Evolutionary conservation across 2,329 filamentous ascomycete species (phyloP).

Genomic region (Ophiobolus disseminans): DNA sequence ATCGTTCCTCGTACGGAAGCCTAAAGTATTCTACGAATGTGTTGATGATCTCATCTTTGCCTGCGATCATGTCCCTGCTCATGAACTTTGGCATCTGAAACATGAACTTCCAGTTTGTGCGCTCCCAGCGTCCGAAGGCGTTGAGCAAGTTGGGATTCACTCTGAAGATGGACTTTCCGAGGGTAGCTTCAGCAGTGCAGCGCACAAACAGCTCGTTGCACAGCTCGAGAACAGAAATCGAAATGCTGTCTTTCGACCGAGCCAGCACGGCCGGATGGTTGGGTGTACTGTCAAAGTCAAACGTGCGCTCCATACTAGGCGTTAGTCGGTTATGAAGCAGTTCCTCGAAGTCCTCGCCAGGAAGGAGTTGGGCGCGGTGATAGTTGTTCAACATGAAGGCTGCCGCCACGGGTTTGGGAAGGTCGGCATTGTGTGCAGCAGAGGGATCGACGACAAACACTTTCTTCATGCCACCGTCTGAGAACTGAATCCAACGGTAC

Average conservation of each 20-base stretch:
- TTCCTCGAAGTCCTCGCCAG: slow-evolving; percentile 11
- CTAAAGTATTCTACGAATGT: slow-evolving; percentile 13
- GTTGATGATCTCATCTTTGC: slow-evolving; percentile 7
- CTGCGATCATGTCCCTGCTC: slow-evolving; percentile 14
- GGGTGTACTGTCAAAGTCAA: slow-evolving; percentile 1
- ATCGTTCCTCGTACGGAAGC: slow-evolving; percentile 4
- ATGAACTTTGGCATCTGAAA: slow-evolving; percentile 15
- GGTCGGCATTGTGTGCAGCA: slow-evolving; percentile 8
- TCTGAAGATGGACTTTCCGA: slow-evolving; percentile 6
- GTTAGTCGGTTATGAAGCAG: slow-evolving; percentile 5
- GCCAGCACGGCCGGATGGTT: slow-evolving; percentile 3
- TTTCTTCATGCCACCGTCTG: slow-evolving; percentile 2
- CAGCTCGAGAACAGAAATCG: slow-evolving; percentile 13
- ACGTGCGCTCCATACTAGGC: slow-evolving; percentile 4
- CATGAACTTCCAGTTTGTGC: slow-evolving; percentile 19
- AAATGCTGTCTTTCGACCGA: background rate
- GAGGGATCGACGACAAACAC: slow-evolving; percentile 9
- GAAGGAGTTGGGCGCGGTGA: slow-evolving; percentile 11
- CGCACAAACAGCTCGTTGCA: slow-evolving; percentile 6
- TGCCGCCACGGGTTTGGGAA: slow-evolving; percentile 4
- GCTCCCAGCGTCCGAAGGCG: slow-evolving; percentile 17
- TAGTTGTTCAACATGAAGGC: slow-evolving; percentile 15
- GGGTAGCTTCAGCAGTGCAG: slow-evolving; percentile 8
- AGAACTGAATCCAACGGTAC: slow-evolving; percentile 7
- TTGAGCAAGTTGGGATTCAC: slow-evolving; percentile 6